These are phyloP conservation scores for Coemansia asiatica DNA, from an alignment of 192 early-diverging fungal genomes.

Conservation along the genomic window DNA sequence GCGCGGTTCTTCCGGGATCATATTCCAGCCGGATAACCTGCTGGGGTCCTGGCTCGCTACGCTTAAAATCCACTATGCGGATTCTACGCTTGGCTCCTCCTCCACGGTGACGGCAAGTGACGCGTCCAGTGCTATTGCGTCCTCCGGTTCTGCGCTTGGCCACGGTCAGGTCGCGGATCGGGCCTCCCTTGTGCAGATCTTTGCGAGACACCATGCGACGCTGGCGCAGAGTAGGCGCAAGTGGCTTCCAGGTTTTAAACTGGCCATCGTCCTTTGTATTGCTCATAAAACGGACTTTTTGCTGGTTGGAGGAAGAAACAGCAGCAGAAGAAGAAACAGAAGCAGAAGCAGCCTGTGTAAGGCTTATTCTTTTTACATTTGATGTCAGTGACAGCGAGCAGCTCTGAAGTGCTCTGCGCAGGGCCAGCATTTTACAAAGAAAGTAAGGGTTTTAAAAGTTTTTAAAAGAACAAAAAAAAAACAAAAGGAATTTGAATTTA, in stretches of 20 bases:
- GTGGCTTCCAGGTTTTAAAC: conserved; percentile 92
- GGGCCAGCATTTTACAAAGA: conserved; percentile 11
- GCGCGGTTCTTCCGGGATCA: conserved; percentile 88
- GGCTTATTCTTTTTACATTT: conserved; percentile 1
- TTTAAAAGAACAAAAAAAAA: neutral
- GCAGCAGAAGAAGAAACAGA: no score
- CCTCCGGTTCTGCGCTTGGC: conserved; percentile 84
- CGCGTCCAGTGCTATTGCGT: conserved; percentile 83
- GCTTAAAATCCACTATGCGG: conserved; percentile 84
- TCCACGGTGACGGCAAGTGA: conserved; percentile 90
- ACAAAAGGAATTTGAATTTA: neutral
- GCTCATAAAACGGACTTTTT: conserved; percentile 25
- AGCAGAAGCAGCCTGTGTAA: neutral
- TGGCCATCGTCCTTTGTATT: conserved; percentile 59
- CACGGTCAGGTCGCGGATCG: conserved; percentile 73
- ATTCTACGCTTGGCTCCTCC: conserved; percentile 90
- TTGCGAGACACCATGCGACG: conserved; percentile 80
- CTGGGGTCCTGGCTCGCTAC: conserved; percentile 70
- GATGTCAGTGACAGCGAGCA: conserved; percentile 1
- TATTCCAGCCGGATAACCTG: conserved; percentile 89
- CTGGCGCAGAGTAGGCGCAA: conserved; percentile 84
- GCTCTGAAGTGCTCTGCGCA: conserved; percentile 22
- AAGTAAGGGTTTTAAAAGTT: neutral
- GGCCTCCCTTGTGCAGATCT: conserved; percentile 84
- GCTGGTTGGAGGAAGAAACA: no score